Base-by-base conservation (phyloP, 2,329 filamentous ascomycete species). In the Penicillium sp. region DNA sequence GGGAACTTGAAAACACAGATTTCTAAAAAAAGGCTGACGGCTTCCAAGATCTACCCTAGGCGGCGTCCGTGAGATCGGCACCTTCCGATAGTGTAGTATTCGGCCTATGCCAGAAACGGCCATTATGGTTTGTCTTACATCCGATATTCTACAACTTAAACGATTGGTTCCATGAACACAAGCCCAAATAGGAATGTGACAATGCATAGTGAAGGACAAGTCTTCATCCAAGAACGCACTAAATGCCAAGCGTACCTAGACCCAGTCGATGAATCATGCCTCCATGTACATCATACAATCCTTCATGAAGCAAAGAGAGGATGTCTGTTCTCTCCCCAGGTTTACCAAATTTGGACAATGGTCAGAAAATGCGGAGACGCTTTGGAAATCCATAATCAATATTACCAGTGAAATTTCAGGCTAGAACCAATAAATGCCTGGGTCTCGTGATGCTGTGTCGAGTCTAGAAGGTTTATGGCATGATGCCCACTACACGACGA, bases 401-500 rank as follows among this genome's bases (percentile, higher is more conserved):
- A 20, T 11, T 10, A 36, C 3, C 8, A 18, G 16, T 11, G 11
- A 9, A 36, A 1, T 10, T 13, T 16, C 5, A 36, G 16, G 33
- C 33, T 36, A 36, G 3, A 20, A 36, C 20, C 13, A 14, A n/a
- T 8, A 20, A 36, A 36, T 8, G 33, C 33, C 33, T 20, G 20
- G 7, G 18, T 38, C 9, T 10, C 18, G 5, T 9, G 3, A 36
- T 18, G 0, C 5, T 20, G 18, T 38, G 27, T 2, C 2, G 20
- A 10, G 10, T 13, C 18, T 20, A 38, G 3, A 38, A 4, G 1
- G 8, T 4, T 5, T 13, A 38, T 38, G 16, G 16, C 9, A 38
- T 38, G 18, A 38, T 38, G 9, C n/a, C 5, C 35, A 38, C 16
- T 49, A 50, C 7, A 44, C 20, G 1, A 30, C 25, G n/a, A 60